phyloP scores from a whole-genome alignment of 202 grass and related monocot genomes.

The Hordeum pubiflorum region DNA sequence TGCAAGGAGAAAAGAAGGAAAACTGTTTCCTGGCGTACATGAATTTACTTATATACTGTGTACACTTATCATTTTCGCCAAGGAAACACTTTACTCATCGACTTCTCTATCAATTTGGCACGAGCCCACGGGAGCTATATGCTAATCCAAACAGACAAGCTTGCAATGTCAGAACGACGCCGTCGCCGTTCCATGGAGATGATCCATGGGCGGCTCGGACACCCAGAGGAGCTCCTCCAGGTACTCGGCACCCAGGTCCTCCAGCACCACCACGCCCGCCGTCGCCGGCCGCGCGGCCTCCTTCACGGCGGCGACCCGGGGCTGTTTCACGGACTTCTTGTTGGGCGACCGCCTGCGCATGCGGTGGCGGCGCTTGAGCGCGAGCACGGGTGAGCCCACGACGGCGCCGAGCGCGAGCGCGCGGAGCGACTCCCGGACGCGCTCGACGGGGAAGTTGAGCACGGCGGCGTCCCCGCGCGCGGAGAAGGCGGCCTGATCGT shows the following conservation, averaged over 20 bases:
- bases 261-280: neutral
- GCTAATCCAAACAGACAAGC: neutral
- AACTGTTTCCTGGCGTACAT: neutral
- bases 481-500: constrained; percentile 53
- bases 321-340: neutral
- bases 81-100: too few species aligned
- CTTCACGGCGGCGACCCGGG: neutral
- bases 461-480: constrained; percentile 19
- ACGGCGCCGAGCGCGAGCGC: constrained; percentile 17
- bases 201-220: neutral
- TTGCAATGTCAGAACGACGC: neutral
- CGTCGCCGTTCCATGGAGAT: neutral
- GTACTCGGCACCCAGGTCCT: neutral
- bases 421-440: constrained; percentile 39
- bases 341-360: constrained; percentile 22
- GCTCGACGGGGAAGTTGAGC: constrained; percentile 16
- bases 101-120: too few species aligned
- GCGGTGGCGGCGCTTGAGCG: constrained; percentile 41
- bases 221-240: neutral
- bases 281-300: neutral
- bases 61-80: neutral
- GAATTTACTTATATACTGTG: too few species aligned
- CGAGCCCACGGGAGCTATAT: neutral
- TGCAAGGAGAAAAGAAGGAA: neutral
- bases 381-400: constrained; percentile 25